These are phyloP conservation scores for Tephrocybe sp. DNA, from an alignment of 768 basidiomycete genomes.

Conservation along the genomic window DNA sequence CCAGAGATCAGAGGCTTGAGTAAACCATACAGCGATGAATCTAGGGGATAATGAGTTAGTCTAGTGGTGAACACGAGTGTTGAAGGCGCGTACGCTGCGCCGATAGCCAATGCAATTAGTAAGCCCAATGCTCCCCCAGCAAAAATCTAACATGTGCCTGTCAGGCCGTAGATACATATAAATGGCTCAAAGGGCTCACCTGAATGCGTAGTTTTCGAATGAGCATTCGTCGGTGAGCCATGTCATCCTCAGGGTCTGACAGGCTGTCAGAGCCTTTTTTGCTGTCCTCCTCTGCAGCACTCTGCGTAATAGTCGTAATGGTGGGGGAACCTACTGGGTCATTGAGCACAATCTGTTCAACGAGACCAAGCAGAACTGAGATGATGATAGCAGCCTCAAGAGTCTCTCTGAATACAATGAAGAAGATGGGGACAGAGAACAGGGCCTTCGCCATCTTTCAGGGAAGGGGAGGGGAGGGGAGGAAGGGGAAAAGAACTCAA, in stretches of 20 bases:
- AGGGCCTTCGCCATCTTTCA: constrained; percentile 63
- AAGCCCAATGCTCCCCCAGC: constrained; percentile 73
- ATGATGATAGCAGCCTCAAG: constrained; percentile 92
- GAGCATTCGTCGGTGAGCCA: constrained; percentile 37
- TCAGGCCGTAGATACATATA: background rate
- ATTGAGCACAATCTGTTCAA: constrained; percentile 74
- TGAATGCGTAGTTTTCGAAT: constrained; percentile 70
- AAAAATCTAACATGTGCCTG: constrained; percentile 53
- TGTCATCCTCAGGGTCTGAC: constrained; percentile 24
- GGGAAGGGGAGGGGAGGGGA: constrained; percentile 1
- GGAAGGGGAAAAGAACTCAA: background rate
- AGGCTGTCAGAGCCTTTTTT: constrained; percentile 24
- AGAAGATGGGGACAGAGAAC: constrained; percentile 92
- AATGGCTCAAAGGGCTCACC: constrained; percentile 25
- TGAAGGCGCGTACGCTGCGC: constrained; percentile 57
- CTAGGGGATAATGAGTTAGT: constrained; percentile 18
- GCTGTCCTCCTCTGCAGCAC: constrained; percentile 16
- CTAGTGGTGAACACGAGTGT: background rate
- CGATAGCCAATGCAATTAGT: constrained; percentile 77
- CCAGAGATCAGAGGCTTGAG: constrained; percentile 84
- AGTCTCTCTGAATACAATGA: constrained; percentile 95
- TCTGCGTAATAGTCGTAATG: constrained; percentile 8
- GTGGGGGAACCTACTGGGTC: constrained; percentile 22
- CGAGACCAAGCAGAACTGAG: constrained; percentile 86
- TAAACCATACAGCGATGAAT: constrained; percentile 96